Conservation (phyloP, 768 basidiomycete genomes). For the Pleurotus citrinopileatus region DNA sequence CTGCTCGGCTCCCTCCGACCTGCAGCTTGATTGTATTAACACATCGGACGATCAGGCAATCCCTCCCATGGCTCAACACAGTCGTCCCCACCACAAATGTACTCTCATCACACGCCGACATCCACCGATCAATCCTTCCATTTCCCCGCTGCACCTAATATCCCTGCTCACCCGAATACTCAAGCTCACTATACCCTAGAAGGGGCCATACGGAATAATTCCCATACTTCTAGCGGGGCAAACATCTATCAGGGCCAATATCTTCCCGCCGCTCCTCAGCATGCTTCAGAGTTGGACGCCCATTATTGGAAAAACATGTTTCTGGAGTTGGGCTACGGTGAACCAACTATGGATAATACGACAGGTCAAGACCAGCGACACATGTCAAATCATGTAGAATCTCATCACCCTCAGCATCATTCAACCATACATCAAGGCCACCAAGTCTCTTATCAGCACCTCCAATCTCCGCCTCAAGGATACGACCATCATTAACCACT, state of each 20-base stretch:
- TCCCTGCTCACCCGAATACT: constrained; percentile 8
- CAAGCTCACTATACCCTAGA: constrained; percentile 2
- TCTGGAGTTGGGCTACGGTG: constrained; percentile 68
- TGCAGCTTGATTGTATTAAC: constrained; percentile 10
- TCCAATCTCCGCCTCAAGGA: constrained; percentile 6
- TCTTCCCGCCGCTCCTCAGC: constrained; percentile 34
- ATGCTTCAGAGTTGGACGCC: constrained; percentile 58
- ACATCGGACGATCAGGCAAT: constrained; percentile 10
- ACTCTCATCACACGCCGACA: constrained; percentile 31
- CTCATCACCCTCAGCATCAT: constrained; percentile 9
- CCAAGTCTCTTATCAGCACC: constrained; percentile 9
- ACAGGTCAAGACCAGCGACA: constrained; percentile 7
- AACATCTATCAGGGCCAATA: constrained; percentile 20
- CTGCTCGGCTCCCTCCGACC: constrained; percentile 11
- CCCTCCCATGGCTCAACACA: constrained; percentile 22
- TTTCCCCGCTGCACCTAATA: constrained; percentile 37
- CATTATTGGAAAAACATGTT: constrained; percentile 77
- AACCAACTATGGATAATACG: constrained; percentile 19
- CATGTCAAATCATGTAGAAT: constrained; percentile 12
- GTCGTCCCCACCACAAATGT: constrained; percentile 28
- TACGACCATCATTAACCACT: constrained; percentile 7
- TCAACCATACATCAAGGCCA: constrained; percentile 2
- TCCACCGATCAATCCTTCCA: constrained; percentile 35
- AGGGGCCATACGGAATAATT: not conserved
- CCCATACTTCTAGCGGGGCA: not conserved